Base-by-base conservation (phyloP, 2,329 filamentous ascomycete species). In the Curvularia sp. region DNA sequence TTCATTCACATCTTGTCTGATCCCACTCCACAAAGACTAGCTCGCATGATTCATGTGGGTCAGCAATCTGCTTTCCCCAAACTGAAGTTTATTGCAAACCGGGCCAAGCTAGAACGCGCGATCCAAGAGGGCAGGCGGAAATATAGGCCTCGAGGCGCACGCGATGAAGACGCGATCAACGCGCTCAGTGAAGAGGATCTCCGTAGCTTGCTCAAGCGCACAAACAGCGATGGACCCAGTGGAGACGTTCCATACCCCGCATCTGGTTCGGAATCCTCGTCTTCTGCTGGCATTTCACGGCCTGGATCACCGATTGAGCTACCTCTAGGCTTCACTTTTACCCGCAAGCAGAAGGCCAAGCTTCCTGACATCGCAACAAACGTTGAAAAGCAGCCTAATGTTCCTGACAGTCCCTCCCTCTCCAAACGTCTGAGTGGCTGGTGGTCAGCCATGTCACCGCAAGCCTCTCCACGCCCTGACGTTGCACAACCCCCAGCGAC, bases 21-120 rank as follows among this genome's bases (percentile, higher is more conserved):
- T 72, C 95, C 95, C 0, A 89, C 87, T 42, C 82, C 88, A 3
- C 81, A 88, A 49, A 84, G 93, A 4, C 80, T 99, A 10, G 92
- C 90, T 6, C 85, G 90, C 38, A 97, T 98, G 94, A 86, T 99
- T 13, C 90, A 93, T 62, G 90, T 92, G 57, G 95, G 95, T 20
- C 90, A 96, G 76, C 91, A 95, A 76, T 93, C 90, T 62, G 87
- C 90, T 0, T 99, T 96, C 73, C 92, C 95, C 0, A 96, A 95
- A 75, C 83, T 99, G 50, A 91, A 95, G 72, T 99, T 98, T 72
- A 87, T 98, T 58, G 86, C 85, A 24, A 99, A 99, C 74, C 81
- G 95, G 50, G 85, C 97, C 65, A 92, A 91, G 69, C 82, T 97
- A 8, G 95, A 99, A 79, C 84, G 88, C 49, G 73, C 86, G 7